Base-by-base conservation (phyloP, 2,329 filamentous ascomycete species). In the Aquanectria penicillioides region DNA sequence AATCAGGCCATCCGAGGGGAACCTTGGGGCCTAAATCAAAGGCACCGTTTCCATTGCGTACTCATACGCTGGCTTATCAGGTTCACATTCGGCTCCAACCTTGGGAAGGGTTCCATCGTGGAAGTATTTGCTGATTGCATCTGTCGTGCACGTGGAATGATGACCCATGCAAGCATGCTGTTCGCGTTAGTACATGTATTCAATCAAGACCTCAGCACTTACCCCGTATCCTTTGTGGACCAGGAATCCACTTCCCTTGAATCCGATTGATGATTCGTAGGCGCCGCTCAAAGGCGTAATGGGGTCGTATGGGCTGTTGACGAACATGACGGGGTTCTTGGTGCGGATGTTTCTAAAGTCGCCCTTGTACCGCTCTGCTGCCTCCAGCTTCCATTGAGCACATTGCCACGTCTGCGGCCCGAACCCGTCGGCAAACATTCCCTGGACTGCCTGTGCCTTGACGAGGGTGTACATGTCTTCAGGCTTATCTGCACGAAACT, bases 51-150 rank as follows among this genome's bases (percentile, higher is more conserved):
- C n/a, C n/a, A n/a, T n/a, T n/a, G n/a, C n/a, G n/a, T n/a, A n/a
- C n/a, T n/a, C n/a, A n/a, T n/a, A n/a, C n/a, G n/a, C n/a, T n/a
- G n/a, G n/a, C n/a, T n/a, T 18, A 7, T 56, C 37, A 3, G 46
- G 51, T 9, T 51, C 31, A n/a, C 57, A 56, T 0, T 13, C 10
- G 2, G 38, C 29, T 2, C 40, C 51, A 20, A 47, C 20, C 9
- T 51, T 20, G 7, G 51, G 57, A 31, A 57, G 29, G 7, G 29
- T 46, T 10, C 51, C 57, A 6, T 47, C 31, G 20, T 43, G 26
- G n/a, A 51, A 51, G 17, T 56, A 60, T 20, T 29, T 31, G 4
- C 26, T 12, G 22, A 60, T 44, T 1, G 17, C 36, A 2, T 33
- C 12, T 17, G 41, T 29, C 4, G 46, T 48, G 15, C 47, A 60